Conservation (phyloP, 2,329 filamentous ascomycete genomes). For the Bertia moriformis region DNA sequence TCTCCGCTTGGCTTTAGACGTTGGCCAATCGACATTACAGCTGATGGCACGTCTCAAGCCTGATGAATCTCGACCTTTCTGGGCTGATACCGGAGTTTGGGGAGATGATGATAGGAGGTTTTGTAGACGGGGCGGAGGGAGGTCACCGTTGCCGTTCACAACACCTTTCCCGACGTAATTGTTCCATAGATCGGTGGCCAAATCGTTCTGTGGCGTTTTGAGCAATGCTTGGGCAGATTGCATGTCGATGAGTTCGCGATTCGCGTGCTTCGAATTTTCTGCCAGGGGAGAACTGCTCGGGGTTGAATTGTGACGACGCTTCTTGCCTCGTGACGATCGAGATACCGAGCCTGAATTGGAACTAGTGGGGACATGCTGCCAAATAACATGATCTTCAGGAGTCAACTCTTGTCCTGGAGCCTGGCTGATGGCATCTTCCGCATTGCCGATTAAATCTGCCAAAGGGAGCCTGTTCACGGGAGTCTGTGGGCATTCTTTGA, state of each 20-base stretch:
- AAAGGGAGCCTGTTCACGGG: slow-evolving; percentile 42
- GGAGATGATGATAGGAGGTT: slow-evolving; percentile 1
- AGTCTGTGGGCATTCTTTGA: slow-evolving; percentile 34
- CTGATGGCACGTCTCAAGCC: neutral
- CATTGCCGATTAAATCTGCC: slow-evolving; percentile 44
- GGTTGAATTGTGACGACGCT: neutral
- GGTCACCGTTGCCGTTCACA: neutral
- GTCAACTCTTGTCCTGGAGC: slow-evolving; percentile 30
- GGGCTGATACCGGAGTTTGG: neutral
- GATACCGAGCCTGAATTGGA: slow-evolving; percentile 12
- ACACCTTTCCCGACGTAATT: neutral
- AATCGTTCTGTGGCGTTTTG: neutral
- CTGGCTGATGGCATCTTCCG: slow-evolving; percentile 35
- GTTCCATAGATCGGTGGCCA: neutral
- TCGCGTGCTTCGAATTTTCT: neutral
- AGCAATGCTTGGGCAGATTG: neutral
- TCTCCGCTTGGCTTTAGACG: neutral
- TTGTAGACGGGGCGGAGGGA: neutral
- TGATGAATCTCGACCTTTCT: neutral
- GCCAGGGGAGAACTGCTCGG: neutral
- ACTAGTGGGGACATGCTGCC: slow-evolving; percentile 31
- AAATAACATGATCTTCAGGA: slow-evolving; percentile 45
- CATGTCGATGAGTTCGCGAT: neutral
- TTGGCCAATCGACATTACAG: neutral
- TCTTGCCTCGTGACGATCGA: neutral